Base-by-base conservation (phyloP, 805 yeast species). In the Deakozyma indianensis region DNA sequence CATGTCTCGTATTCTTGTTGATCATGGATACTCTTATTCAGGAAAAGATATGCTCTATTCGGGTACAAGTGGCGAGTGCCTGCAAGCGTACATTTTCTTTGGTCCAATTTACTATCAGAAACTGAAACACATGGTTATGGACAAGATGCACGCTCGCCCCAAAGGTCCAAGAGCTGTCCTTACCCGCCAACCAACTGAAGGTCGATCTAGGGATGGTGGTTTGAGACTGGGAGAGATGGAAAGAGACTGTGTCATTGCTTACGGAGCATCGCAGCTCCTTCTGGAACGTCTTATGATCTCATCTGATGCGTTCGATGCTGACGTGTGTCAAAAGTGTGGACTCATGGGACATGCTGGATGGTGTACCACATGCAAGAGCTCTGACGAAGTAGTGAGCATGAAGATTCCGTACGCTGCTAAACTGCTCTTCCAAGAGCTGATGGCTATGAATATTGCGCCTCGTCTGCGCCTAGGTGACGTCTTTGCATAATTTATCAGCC, bases 321-420 rank as follows among this genome's bases (percentile, higher is more conserved):
- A 92, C 59, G 79, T 92, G 28, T 92, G 98, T 69, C 83, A 82
- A 58, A 68, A 75, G 40, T 92, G 98, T 73, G 98, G 98, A 15
- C 74, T 92, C 52, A 85, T 92, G 95, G 97, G 98, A 22, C 84
- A 90, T 64, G 80, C 86, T 61, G 90, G 90, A 35, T 92, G 97
- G 97, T 92, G 98, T 68, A 82, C 94, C n/a, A 75, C 92, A 15
- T 92, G 98, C 72, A 83, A 83, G 68, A 79, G 85, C 51, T 77
- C 90, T 23, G 96, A 90, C 61, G 65, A 78, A 47, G 80, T 90
- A 43, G 80, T 86, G 51, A 83, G 81, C 59, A 88, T 92, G 95
- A 88, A 95, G 5, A 88, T 92, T 59, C 98, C 98, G 3, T 92
- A 92, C 58, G 98, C 98, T n/a, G 98, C 98, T 43, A 92, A 92